Conservation (phyloP, 2,329 filamentous ascomycete genomes). For the Penicillium capsulatum region DNA sequence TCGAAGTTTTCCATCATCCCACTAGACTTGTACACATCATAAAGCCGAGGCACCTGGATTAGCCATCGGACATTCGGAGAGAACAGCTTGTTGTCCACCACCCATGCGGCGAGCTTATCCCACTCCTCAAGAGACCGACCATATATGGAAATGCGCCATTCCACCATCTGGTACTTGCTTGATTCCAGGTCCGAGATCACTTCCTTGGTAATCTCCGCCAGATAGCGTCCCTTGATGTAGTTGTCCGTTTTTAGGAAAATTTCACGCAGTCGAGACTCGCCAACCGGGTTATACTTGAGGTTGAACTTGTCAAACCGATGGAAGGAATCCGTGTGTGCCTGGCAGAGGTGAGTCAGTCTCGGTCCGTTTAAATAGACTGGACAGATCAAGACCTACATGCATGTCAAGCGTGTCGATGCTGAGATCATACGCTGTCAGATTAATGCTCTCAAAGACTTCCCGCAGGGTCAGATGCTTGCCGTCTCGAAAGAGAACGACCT, state of each 20-base stretch:
- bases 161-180: conserved; percentile 99
- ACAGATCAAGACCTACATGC: conserved; percentile 72
- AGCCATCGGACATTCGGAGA: conserved; percentile 98
- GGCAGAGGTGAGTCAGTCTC: conserved; percentile 9
- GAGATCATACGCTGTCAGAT: conserved; percentile 91
- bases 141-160: conserved; percentile 98
- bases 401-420: conserved; percentile 98
- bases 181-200: conserved; percentile 96
- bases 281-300: conserved; percentile 95
- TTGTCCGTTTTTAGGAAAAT: conserved; percentile 99
- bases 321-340: conserved; percentile 96
- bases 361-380: too few relatives aligned
- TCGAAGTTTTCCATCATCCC: conserved; percentile 85
- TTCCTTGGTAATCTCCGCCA: conserved; percentile 96
- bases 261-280: conserved; percentile 90
- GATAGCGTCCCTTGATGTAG: conserved; percentile 88
- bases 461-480: conserved; percentile 84
- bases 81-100: conserved; percentile 96
- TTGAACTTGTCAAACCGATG: conserved; percentile 99
- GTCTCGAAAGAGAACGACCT: conserved; percentile 87
- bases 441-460: conserved; percentile 96
- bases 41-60: conserved; percentile 89
- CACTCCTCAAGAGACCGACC: conserved; percentile 89
- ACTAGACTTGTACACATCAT: conserved; percentile 90
- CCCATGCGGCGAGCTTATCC: conserved; percentile 97